phyloP scores from a whole-genome alignment of 805 yeast genomes.

The Yarrowia sp. region DNA sequence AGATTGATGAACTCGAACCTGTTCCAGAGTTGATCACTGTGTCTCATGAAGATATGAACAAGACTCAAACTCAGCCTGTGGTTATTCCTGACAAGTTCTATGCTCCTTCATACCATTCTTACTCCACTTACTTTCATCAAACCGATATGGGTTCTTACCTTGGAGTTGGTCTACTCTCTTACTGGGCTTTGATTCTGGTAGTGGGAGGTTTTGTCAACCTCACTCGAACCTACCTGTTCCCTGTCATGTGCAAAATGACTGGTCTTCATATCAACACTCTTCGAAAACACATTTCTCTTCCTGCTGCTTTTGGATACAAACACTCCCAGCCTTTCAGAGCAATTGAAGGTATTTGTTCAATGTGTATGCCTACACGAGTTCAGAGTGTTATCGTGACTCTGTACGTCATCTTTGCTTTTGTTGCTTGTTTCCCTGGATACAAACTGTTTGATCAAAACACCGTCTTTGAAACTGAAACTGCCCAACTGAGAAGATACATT shows the following conservation, averaged over 20 bases:
- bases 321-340: constrained; percentile 38
- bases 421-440: constrained; percentile 39
- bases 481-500: constrained; percentile 43
- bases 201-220: constrained; percentile 33
- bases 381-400: constrained; percentile 47
- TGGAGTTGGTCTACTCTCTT: constrained; percentile 36
- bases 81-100: background rate
- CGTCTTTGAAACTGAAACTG: constrained; percentile 38
- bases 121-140: background rate
- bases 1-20: background rate
- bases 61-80: background rate
- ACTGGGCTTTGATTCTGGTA: constrained; percentile 37
- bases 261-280: constrained; percentile 27
- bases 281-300: constrained; percentile 39
- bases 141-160: constrained; percentile 9
- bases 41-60: background rate
- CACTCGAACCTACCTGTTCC: constrained; percentile 29
- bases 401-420: constrained; percentile 42
- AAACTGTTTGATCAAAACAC: constrained; percentile 41
- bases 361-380: constrained; percentile 51
- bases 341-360: constrained; percentile 28
- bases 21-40: background rate
- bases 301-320: constrained; percentile 40
- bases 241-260: background rate
- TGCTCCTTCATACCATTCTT: constrained; percentile 3